Evolutionary conservation across 441 rosid genomes (phyloP).

Genomic region (Mallotus japonicus): DNA sequence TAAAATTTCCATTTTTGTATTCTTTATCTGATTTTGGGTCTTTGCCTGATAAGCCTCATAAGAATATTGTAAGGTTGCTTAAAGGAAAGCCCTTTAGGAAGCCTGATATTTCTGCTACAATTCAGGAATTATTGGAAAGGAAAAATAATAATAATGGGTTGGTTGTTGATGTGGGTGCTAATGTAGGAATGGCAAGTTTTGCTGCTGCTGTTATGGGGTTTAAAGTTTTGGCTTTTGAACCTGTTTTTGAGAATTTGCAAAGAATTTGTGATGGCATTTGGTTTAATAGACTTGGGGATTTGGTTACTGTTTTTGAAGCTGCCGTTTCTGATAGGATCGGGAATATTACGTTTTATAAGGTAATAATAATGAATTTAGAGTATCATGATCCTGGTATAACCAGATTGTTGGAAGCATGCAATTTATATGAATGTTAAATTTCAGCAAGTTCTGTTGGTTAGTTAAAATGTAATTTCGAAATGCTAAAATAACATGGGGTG

Average conservation of each 20-base stretch:
- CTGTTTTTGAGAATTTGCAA: slow-evolving; percentile 85
- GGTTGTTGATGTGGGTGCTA: slow-evolving; percentile 89
- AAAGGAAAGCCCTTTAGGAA: slow-evolving; percentile 87
- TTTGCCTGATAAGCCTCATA: slow-evolving; percentile 88
- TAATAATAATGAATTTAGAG: slow-evolving; percentile 20
- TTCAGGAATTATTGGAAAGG: slow-evolving; percentile 64
- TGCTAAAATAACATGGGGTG: neutral
- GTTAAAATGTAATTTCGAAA: neutral
- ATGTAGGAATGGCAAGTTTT: slow-evolving; percentile 95
- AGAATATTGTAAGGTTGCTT: slow-evolving; percentile 81
- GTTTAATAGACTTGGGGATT: slow-evolving; percentile 67
- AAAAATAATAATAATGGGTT: slow-evolving; percentile 45
- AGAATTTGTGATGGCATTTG: slow-evolving; percentile 95
- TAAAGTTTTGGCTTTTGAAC: slow-evolving; percentile 80
- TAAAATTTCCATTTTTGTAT: slow-evolving; percentile 71
- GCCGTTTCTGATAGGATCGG: slow-evolving; percentile 77
- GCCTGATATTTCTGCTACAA: slow-evolving; percentile 82
- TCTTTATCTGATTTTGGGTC: slow-evolving; percentile 85
- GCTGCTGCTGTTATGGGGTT: slow-evolving; percentile 95
- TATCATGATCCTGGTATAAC: neutral
- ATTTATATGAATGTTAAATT: neutral
- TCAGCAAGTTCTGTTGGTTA: slow-evolving; percentile 1
- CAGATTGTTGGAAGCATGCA: neutral
- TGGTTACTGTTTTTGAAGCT: slow-evolving; percentile 78
- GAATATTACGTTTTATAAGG: slow-evolving; percentile 90